Conservation (phyloP, 1,284 basidiomycete genomes). For the Rhodotorula sp. region DNA sequence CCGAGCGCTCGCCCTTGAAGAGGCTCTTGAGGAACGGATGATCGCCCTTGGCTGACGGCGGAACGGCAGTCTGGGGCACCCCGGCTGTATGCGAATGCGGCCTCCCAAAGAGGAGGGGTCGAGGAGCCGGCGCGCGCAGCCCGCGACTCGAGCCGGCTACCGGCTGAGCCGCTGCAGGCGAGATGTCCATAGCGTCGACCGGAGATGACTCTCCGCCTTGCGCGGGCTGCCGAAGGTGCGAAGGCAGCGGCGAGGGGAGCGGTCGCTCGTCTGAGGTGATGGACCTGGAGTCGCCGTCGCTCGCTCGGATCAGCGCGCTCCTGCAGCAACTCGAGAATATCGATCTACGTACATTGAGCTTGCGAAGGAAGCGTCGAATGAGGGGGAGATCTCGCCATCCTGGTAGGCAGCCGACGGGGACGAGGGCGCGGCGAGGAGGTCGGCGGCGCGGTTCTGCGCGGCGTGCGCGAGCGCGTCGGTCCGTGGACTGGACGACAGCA, state of each 20-base stretch:
- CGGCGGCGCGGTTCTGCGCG: neutral
- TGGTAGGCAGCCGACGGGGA: constrained; percentile 32
- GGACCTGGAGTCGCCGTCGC: constrained; percentile 18
- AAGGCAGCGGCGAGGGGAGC: constrained; percentile 18
- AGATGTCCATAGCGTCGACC: constrained; percentile 36
- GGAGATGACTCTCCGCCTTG: neutral
- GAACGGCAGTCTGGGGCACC: neutral
- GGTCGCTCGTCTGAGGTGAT: constrained; percentile 32
- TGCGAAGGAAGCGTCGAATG: constrained; percentile 42
- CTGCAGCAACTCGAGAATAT: neutral
- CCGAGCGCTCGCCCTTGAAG: constrained; percentile 24
- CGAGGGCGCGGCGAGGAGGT: constrained; percentile 23
- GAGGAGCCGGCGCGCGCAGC: constrained; percentile 8
- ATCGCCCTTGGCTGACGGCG: neutral
- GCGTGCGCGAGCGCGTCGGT: neutral
- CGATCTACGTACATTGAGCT: constrained; percentile 34
- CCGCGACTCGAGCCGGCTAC: neutral
- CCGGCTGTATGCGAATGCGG: constrained; percentile 13
- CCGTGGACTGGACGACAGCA: constrained; percentile 24
- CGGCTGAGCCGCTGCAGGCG: constrained; percentile 20
- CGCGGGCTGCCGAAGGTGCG: neutral
- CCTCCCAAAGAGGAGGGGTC: constrained; percentile 21
- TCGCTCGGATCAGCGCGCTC: neutral
- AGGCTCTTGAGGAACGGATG: constrained; percentile 33
- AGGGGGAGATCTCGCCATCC: constrained; percentile 38